Evolutionary conservation across 306 rosid genomes (phyloP).

Genomic region (Prunus armeniaca): DNA sequence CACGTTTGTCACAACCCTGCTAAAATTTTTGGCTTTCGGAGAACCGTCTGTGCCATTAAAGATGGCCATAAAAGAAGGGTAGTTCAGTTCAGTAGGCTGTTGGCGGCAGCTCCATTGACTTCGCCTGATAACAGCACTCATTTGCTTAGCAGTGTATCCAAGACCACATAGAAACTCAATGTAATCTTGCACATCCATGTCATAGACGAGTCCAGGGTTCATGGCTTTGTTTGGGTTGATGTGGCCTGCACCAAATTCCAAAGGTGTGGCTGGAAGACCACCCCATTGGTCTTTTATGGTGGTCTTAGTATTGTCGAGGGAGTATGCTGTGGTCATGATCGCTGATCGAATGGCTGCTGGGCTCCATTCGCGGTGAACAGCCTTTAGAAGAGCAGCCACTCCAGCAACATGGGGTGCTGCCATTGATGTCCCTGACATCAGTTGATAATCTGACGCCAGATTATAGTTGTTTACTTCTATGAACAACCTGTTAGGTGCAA

Average conservation of each 20-base stretch:
- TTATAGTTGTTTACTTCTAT: neutral
- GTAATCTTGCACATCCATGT: conserved; percentile 10
- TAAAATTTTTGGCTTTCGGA: neutral
- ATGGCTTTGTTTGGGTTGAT: conserved; percentile 15
- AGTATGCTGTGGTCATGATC: conserved; percentile 23
- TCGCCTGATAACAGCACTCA: neutral
- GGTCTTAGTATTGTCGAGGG: neutral
- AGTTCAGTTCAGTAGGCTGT: conserved; percentile 4
- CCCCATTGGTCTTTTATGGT: neutral
- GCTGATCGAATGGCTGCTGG: conserved; percentile 24
- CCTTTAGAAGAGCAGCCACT: conserved; percentile 19
- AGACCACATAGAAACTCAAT: conserved; percentile 19
- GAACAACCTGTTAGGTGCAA: neutral
- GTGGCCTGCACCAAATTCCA: conserved; percentile 11
- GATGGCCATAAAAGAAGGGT: conserved; percentile 17
- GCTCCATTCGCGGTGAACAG: conserved; percentile 24
- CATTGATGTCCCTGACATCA: conserved; percentile 22
- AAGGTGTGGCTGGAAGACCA: neutral
- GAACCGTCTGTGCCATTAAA: neutral
- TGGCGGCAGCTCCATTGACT: neutral
- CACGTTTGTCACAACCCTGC: conserved; percentile 21
- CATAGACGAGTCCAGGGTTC: conserved; percentile 15
- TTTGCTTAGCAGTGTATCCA: neutral
- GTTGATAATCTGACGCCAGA: neutral
- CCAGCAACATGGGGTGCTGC: conserved; percentile 26